Evolutionary conservation across 192 early-diverging fungal species (phyloP).

Genomic region (Mortierella alpina): DNA sequence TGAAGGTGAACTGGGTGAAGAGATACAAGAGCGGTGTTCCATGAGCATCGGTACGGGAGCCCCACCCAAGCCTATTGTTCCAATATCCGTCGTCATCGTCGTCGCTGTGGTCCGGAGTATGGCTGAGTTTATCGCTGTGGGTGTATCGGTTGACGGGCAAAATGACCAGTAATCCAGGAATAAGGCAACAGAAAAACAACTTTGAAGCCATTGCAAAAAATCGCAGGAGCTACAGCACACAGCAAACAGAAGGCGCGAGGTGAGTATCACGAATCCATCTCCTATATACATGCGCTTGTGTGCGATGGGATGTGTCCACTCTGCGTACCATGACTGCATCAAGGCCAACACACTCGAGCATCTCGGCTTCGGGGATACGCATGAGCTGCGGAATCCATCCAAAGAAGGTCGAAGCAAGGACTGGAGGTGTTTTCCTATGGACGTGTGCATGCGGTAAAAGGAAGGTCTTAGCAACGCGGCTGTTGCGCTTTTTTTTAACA

Average conservation of each 20-base stretch:
- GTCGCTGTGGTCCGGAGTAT: slow-evolving; percentile 2
- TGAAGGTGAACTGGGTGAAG: slow-evolving; percentile 55
- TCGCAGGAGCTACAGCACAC: slow-evolving; percentile 57
- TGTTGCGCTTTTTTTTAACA: too few species aligned
- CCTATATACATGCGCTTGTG: not conserved
- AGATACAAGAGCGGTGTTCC: slow-evolving; percentile 29
- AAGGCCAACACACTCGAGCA: slow-evolving; percentile 63
- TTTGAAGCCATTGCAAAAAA: slow-evolving; percentile 62
- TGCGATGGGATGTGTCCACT: not conserved
- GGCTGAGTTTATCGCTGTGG: not conserved
- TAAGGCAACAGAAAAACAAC: slow-evolving; percentile 57
- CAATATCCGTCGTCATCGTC: not conserved
- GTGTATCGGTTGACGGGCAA: slow-evolving; percentile 56
- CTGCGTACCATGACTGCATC: slow-evolving; percentile 66
- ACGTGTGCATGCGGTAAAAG: not conserved
- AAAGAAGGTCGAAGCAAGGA: slow-evolving; percentile 59
- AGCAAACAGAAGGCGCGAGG: not conserved
- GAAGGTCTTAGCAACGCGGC: not conserved
- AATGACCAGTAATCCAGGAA: slow-evolving; percentile 61
- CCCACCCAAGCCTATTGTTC: not conserved
- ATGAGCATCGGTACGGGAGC: not conserved
- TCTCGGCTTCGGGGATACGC: slow-evolving; percentile 55
- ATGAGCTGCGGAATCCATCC: slow-evolving; percentile 65
- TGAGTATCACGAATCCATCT: not conserved
- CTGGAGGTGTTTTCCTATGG: slow-evolving; percentile 58